These are phyloP conservation scores for Globisporangium echinulatum DNA, from an alignment of 352 stramenopile genomes.

Conservation along the genomic window DNA sequence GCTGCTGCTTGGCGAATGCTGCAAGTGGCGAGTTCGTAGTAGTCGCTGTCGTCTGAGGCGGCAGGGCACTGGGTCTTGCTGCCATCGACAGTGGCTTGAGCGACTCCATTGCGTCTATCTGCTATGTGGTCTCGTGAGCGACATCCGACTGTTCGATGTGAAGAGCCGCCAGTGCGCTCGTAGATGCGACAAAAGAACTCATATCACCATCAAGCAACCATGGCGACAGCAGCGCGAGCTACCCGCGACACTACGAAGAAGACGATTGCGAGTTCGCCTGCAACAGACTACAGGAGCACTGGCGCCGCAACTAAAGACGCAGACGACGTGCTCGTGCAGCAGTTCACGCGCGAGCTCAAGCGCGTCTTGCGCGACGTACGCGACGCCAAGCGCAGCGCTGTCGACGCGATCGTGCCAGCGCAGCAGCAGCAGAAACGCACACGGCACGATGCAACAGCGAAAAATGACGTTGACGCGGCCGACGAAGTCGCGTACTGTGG, in stretches of 20 bases:
- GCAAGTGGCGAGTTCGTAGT: conserved; percentile 2
- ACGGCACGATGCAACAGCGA: not conserved
- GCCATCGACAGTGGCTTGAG: not conserved
- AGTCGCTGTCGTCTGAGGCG: not conserved
- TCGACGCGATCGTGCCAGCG: conserved; percentile 10
- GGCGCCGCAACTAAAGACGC: conserved; percentile 3
- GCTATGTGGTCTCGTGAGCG: not conserved
- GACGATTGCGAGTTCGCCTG: conserved; percentile 7
- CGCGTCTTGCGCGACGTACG: conserved; percentile 31
- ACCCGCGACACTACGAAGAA: not conserved
- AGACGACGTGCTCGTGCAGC: conserved; percentile 29
- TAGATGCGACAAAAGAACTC: conserved; percentile 19
- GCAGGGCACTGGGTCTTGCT: not conserved
- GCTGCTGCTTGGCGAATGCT: conserved; percentile 4
- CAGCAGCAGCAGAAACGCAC: not conserved
- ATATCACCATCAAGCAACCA: conserved; percentile 7
- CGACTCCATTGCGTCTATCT: conserved; percentile 3
- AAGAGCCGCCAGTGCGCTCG: too few species aligned
- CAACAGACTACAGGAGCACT: too few species aligned
- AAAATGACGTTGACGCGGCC: conserved; percentile 3
- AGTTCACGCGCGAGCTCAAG: conserved; percentile 51
- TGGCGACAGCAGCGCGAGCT: not conserved
- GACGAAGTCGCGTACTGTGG: conserved; percentile 41
- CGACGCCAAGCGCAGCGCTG: conserved; percentile 18
- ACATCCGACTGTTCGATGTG: too few species aligned